phyloP scores from a whole-genome alignment of 805 yeast species.

The Metschnikowia rubicola region DNA sequence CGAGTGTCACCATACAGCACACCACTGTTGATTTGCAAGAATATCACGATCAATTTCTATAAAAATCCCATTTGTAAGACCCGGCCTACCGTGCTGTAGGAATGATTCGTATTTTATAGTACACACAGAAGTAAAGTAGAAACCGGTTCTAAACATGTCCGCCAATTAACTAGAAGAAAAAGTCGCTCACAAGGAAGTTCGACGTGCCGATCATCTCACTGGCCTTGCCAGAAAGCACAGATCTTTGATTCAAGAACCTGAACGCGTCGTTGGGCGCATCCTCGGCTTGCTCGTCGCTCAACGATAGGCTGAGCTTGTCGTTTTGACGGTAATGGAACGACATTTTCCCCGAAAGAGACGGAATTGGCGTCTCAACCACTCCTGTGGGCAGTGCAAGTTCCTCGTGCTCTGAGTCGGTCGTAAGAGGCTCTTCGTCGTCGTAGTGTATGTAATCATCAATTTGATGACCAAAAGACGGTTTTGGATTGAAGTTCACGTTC shows the following conservation, averaged over 20 bases:
- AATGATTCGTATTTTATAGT: too few species aligned
- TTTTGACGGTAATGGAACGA: slow-evolving; percentile 36
- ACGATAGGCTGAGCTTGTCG: slow-evolving; percentile 34
- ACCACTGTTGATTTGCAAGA: too few species aligned
- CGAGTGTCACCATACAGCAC: too few species aligned
- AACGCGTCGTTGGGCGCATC: slow-evolving; percentile 26
- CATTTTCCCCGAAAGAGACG: slow-evolving; percentile 25
- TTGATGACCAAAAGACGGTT: slow-evolving; percentile 23
- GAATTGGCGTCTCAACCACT: slow-evolving; percentile 10
- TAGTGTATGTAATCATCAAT: slow-evolving; percentile 37
- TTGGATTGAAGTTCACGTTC: slow-evolving; percentile 34
- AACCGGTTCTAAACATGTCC: too few species aligned
- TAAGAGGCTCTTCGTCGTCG: slow-evolving; percentile 22
- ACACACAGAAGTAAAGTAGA: too few species aligned
- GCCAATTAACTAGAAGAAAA: slow-evolving; percentile 27
- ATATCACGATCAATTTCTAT: too few species aligned
- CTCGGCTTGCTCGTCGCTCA: slow-evolving; percentile 15
- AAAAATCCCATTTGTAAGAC: too few species aligned
- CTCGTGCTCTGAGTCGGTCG: slow-evolving; percentile 16
- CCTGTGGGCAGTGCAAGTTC: slow-evolving; percentile 10
- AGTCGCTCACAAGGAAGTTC: slow-evolving; percentile 41
- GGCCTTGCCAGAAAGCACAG: slow-evolving; percentile 38
- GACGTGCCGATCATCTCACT: slow-evolving; percentile 44
- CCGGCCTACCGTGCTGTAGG: too few species aligned
- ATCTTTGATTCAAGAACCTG: slow-evolving; percentile 33